phyloP scores from a whole-genome alignment of 2,329 filamentous ascomycete species.

The Volutella citrinella region DNA sequence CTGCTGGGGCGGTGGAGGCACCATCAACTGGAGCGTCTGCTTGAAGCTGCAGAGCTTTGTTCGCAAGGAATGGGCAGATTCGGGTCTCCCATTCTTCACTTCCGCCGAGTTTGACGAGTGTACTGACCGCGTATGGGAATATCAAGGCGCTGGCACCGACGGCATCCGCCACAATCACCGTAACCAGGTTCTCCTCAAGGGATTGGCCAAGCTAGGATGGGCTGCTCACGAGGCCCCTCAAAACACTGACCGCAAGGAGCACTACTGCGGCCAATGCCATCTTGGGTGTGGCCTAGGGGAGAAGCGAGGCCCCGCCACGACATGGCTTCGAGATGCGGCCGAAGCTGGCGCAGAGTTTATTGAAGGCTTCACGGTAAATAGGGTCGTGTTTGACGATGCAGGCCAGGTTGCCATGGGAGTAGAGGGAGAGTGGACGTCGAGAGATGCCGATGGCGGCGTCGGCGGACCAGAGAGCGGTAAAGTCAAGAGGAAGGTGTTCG shows the following conservation, averaged over 20 bases:
- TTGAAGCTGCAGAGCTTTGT: constrained; percentile 71
- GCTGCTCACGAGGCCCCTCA: constrained; percentile 67
- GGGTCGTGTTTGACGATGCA: constrained; percentile 63
- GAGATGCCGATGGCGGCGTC: constrained; percentile 60
- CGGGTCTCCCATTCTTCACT: constrained; percentile 70
- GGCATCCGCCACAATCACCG: constrained; percentile 69
- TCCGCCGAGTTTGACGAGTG: constrained; percentile 72
- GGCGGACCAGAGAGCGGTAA: constrained; percentile 47
- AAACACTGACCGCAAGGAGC: constrained; percentile 71
- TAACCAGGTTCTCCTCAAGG: constrained; percentile 72
- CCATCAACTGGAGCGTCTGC: constrained; percentile 76
- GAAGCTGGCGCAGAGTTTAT: constrained; percentile 75
- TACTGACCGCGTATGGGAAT: constrained; percentile 73
- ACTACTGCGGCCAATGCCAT: constrained; percentile 69
- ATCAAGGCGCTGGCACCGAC: constrained; percentile 71
- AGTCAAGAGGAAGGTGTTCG: constrained; percentile 57
- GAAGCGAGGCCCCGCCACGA: constrained; percentile 76
- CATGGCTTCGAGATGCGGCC: constrained; percentile 77
- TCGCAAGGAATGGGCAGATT: constrained; percentile 74
- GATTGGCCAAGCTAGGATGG: constrained; percentile 71
- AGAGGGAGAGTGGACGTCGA: constrained; percentile 70
- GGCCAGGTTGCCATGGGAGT: constrained; percentile 66
- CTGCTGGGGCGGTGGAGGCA: constrained; percentile 82
- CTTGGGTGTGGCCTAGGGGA: constrained; percentile 62
- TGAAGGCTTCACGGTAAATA: constrained; percentile 74